A percentile compares a stretch with the other conserved stretches of the same genome.
These are phyloP conservation scores for Globisporangium okanoganense DNA, from an alignment of 352 stramenopile genomes.

Conservation along the genomic window DNA sequence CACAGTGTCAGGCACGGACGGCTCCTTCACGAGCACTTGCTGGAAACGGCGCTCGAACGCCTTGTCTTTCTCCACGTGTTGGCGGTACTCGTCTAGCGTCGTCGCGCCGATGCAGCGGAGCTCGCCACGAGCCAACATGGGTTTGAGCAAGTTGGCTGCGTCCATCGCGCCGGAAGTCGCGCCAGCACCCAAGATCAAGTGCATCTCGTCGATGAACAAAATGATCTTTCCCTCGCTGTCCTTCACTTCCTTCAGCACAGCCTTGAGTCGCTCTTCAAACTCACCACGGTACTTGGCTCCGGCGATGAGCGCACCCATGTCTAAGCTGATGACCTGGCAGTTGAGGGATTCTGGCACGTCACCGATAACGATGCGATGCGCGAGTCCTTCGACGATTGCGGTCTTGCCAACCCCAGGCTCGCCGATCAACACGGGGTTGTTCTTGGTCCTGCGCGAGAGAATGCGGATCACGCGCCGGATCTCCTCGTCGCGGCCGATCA, in stretches of 20 bases:
- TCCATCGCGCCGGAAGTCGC: slow-evolving; percentile 93
- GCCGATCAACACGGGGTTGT: slow-evolving; percentile 96
- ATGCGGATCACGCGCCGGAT: slow-evolving; percentile 96
- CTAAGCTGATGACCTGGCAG: slow-evolving; percentile 90
- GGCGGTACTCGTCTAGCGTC: slow-evolving; percentile 96
- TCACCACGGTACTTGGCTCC: slow-evolving; percentile 98
- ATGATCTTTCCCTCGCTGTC: slow-evolving; percentile 95
- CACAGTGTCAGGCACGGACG: slow-evolving; percentile 93
- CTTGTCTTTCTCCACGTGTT: slow-evolving; percentile 98
- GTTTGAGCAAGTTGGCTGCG: slow-evolving; percentile 98
- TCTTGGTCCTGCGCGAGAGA: slow-evolving; percentile 95
- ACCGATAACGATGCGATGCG: slow-evolving; percentile 94
- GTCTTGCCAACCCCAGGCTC: slow-evolving; percentile 98
- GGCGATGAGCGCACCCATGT: slow-evolving; percentile 96
- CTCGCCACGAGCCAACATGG: slow-evolving; percentile 94
- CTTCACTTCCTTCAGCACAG: slow-evolving; percentile 93
- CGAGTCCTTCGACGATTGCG: slow-evolving; percentile 93
- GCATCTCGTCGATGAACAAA: slow-evolving; percentile 99
- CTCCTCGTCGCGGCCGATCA: slow-evolving; percentile 97
- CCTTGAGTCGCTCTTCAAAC: slow-evolving; percentile 98
- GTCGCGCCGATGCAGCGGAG: slow-evolving; percentile 97
- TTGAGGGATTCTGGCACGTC: slow-evolving; percentile 95
- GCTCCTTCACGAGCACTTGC: slow-evolving; percentile 93
- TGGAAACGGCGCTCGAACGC: slow-evolving; percentile 98
- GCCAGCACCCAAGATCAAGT: slow-evolving; percentile 95